Conservation (phyloP, 176 grass and related monocot genomes). For the Zea mays region DNA sequence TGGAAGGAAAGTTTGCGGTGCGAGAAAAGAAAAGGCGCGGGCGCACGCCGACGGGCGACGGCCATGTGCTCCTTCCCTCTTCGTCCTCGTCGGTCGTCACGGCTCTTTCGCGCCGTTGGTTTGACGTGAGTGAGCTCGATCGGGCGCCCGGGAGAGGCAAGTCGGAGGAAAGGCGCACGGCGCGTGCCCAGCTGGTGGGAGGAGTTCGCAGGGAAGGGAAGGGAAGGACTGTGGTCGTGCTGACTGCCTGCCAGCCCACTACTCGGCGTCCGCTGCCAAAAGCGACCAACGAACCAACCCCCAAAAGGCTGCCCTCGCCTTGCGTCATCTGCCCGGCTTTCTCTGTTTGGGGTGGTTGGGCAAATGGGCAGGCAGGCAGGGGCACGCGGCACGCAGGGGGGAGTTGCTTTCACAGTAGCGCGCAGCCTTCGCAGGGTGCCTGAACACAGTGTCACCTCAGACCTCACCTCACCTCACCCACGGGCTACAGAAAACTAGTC, state of each 20-base stretch:
- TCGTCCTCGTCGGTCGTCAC: neutral
- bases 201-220: neutral
- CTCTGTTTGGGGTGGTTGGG: constrained; percentile 27
- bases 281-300: constrained; percentile 32
- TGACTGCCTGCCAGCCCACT: constrained; percentile 28
- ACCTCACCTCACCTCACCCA: neutral
- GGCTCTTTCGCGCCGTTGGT: neutral
- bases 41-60: constrained; percentile 34
- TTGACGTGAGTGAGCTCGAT: neutral
- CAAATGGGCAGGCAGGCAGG: neutral
- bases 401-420: neutral
- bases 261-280: constrained; percentile 21
- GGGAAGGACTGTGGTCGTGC: constrained; percentile 31
- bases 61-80: constrained; percentile 19
- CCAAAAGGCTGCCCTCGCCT: constrained; percentile 6
- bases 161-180: neutral
- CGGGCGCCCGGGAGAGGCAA: neutral
- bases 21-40: constrained; percentile 14
- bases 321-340: constrained; percentile 21
- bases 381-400: neutral
- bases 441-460: neutral
- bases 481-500: neutral
- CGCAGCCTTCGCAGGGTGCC: neutral
- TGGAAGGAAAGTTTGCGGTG: neutral
- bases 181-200: neutral